phyloP scores from a whole-genome alignment of 148 eudicot genomes.

The Hydrangea macrophylla region DNA sequence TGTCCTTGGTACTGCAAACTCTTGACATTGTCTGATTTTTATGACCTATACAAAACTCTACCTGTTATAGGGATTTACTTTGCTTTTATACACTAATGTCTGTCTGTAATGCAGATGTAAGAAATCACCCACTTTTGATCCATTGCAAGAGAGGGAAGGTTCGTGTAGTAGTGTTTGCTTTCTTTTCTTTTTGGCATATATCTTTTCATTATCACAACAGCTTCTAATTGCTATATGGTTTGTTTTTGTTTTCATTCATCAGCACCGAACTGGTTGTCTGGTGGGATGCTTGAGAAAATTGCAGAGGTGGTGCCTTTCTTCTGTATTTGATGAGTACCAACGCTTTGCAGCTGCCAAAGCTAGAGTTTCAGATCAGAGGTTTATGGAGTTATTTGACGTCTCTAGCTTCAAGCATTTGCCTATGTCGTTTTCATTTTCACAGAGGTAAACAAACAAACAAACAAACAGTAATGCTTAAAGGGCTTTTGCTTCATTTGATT shows the following conservation, averaged over 20 bases:
- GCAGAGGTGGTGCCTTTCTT: conserved; percentile 78
- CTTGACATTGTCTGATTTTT: not conserved
- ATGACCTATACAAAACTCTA: not conserved
- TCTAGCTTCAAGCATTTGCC: conserved; percentile 41
- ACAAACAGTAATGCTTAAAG: not conserved
- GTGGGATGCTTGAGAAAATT: conserved; percentile 84
- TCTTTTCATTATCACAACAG: not conserved
- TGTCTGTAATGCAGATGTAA: conserved; percentile 47
- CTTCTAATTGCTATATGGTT: not conserved
- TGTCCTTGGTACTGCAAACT: conserved; percentile 45
- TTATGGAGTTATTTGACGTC: conserved; percentile 66
- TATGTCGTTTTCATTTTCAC: conserved; percentile 18
- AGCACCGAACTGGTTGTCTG: conserved; percentile 82
- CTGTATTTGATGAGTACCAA: conserved; percentile 79
- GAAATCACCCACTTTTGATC: conserved; percentile 76
- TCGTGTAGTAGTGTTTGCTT: conserved; percentile 9
- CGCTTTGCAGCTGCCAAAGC: conserved; percentile 82
- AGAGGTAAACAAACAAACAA: too few species aligned
- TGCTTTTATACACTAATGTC: not conserved
- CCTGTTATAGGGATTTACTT: not conserved
- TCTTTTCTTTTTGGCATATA: not conserved
- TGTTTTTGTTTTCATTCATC: conserved; percentile 5
- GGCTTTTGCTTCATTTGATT: conserved; percentile 14
- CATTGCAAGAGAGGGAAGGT: conserved; percentile 99
- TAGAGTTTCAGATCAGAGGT: conserved; percentile 77